Conservation (phyloP, 2,329 filamentous ascomycete species). For the Apiospora phragmitis region DNA sequence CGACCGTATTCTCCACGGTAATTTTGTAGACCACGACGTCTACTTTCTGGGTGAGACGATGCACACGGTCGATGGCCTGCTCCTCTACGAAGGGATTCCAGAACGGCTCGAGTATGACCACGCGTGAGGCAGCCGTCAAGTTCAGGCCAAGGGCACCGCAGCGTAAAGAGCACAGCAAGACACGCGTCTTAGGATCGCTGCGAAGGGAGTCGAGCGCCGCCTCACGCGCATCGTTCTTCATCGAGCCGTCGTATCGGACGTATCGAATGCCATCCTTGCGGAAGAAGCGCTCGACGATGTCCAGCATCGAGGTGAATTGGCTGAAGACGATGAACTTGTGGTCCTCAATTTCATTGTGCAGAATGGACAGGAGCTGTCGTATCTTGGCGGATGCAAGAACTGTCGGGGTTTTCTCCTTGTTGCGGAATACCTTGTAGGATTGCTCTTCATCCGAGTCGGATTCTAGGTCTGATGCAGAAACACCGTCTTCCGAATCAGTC, state of each 20-base stretch:
- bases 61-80: constrained; percentile 96
- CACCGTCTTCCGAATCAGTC: constrained; percentile 30
- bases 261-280: constrained; percentile 72
- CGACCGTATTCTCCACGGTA: constrained; percentile 82
- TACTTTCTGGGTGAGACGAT: constrained; percentile 94
- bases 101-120: constrained; percentile 95
- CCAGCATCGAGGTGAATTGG: constrained; percentile 97
- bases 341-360: constrained; percentile 73
- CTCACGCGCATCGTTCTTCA: constrained; percentile 92
- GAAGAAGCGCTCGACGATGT: constrained; percentile 92
- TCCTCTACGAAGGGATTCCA: constrained; percentile 99
- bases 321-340: constrained; percentile 99
- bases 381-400: constrained; percentile 86
- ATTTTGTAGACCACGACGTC: constrained; percentile 96
- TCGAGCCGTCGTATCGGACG: constrained; percentile 90
- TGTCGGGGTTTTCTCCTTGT: constrained; percentile 45
- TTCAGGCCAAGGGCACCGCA: constrained; percentile 93
- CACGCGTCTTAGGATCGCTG: constrained; percentile 71
- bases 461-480: constrained; percentile 43
- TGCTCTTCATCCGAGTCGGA: constrained; percentile 43
- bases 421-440: constrained; percentile 22
- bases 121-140: constrained; percentile 87
- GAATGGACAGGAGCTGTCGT: constrained; percentile 76
- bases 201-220: constrained; percentile 78
- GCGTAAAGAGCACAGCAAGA: constrained; percentile 90